Evolutionary conservation across 208 protist genomes (phyloP).

Genomic region (Leishmania guyanensis): DNA sequence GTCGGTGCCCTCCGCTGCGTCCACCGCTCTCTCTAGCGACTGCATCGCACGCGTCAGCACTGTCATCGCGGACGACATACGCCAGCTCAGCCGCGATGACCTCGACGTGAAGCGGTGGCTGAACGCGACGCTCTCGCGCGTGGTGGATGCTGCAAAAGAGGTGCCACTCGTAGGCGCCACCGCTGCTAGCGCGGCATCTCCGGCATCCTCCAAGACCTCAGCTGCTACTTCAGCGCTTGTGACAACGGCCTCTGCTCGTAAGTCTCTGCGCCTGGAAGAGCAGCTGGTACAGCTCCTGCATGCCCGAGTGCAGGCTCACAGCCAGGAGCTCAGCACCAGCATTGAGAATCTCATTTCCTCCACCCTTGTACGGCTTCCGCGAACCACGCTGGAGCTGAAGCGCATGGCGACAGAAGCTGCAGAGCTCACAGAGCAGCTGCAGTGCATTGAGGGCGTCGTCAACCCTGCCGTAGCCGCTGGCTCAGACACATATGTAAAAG

Average conservation of each 20-base stretch:
- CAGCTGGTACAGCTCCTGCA: slow-evolving; percentile 46
- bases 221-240: not conserved
- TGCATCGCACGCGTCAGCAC: slow-evolving; percentile 18
- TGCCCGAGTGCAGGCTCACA: slow-evolving; percentile 51
- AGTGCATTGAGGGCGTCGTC: slow-evolving; percentile 43
- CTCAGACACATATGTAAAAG: slow-evolving; percentile 14
- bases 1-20: not conserved
- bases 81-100: slow-evolving; percentile 30
- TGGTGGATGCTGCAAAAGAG: slow-evolving; percentile 25
- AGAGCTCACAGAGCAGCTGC: slow-evolving; percentile 51
- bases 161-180: not conserved
- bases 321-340: slow-evolving; percentile 47
- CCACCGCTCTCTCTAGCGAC: slow-evolving; percentile 14
- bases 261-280: slow-evolving; percentile 33
- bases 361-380: slow-evolving; percentile 67
- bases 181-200: not conserved
- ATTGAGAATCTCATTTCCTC: slow-evolving; percentile 73
- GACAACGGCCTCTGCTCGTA: not conserved
- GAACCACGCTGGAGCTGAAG: slow-evolving; percentile 65
- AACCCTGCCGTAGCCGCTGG: slow-evolving; percentile 27
- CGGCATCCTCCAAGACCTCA: not conserved
- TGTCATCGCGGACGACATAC: slow-evolving; percentile 33
- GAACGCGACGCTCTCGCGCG: slow-evolving; percentile 41
- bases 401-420: slow-evolving; percentile 66
- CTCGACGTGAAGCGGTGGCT: slow-evolving; percentile 65